Conservation (phyloP, 495 filamentous ascomycete genomes). For the Talaromyces wortmannii region DNA sequence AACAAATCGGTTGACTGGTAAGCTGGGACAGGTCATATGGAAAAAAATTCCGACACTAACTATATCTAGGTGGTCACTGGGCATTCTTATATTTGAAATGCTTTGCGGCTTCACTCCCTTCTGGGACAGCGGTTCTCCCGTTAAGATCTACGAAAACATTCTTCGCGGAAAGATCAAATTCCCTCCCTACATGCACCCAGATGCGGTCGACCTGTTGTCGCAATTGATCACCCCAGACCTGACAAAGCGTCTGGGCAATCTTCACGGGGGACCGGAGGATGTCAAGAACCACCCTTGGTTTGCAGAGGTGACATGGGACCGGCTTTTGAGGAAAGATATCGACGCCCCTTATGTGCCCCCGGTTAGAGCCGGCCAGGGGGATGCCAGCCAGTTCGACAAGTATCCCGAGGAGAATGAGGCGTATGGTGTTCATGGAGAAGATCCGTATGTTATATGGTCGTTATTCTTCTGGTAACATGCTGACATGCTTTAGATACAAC, state of each 20-base stretch:
- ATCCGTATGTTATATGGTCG: conserved; percentile 59
- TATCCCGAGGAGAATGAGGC: conserved; percentile 95
- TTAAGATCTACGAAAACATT: conserved; percentile 99
- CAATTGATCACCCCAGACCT: conserved; percentile 91
- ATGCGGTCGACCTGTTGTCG: conserved; percentile 86
- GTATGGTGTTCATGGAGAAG: conserved; percentile 70
- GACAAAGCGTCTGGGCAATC: conserved; percentile 89
- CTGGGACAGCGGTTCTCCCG: conserved; percentile 93
- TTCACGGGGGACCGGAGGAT: conserved; percentile 86
- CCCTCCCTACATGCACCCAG: conserved; percentile 87
- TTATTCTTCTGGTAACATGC: not conserved
- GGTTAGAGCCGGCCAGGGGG: conserved; percentile 83
- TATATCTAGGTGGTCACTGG: conserved; percentile 81
- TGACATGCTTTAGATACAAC: conserved; percentile 44
- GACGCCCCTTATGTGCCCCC: conserved; percentile 98
- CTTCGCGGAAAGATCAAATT: conserved; percentile 90
- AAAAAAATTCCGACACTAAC: conserved; percentile 11
- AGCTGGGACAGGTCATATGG: conserved; percentile 17
- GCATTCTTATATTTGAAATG: conserved; percentile 99
- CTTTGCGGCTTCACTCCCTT: conserved; percentile 97
- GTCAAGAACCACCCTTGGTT: conserved; percentile 97
- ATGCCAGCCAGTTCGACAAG: conserved; percentile 95
- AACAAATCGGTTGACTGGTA: conserved; percentile 99
- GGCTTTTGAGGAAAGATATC: conserved; percentile 88
- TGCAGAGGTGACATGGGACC: conserved; percentile 94